Conservation (phyloP, 1,284 basidiomycete species). For the Fomitopsis pinicola region DNA sequence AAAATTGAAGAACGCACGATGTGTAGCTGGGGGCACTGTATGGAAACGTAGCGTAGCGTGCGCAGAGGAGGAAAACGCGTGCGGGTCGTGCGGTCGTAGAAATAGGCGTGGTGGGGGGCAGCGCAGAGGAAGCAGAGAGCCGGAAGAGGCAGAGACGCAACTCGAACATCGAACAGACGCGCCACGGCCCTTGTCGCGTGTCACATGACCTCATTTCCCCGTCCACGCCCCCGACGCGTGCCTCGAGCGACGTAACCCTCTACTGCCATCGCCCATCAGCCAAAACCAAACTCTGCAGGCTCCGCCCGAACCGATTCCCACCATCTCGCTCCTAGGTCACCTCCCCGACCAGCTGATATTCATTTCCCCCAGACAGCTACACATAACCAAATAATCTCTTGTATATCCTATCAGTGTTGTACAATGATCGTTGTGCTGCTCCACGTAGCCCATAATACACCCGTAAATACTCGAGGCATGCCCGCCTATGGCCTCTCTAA, state of each 20-base stretch:
- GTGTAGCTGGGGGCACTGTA: not conserved
- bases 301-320: not conserved
- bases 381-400: not conserved
- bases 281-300: not conserved
- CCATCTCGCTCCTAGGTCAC: not conserved
- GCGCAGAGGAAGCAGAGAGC: not conserved
- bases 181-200: constrained; percentile 1
- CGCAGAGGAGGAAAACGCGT: not conserved
- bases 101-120: not conserved
- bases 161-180: not conserved
- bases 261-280: not conserved
- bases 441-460: constrained; percentile 9
- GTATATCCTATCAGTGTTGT: constrained; percentile 5
- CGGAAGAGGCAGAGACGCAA: not conserved
- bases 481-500: constrained; percentile 13
- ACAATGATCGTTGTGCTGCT: constrained; percentile 5
- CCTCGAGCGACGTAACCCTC: not conserved
- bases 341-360: not conserved
- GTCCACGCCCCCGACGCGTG: not conserved
- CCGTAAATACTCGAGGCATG: constrained; percentile 9
- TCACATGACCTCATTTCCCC: constrained; percentile 1
- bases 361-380: not conserved
- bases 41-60: not conserved
- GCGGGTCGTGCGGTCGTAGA: constrained; percentile 3
- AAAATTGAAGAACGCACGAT: not conserved